phyloP scores from a whole-genome alignment of 164 flowering plant genomes.

The Amborella trichopoda region DNA sequence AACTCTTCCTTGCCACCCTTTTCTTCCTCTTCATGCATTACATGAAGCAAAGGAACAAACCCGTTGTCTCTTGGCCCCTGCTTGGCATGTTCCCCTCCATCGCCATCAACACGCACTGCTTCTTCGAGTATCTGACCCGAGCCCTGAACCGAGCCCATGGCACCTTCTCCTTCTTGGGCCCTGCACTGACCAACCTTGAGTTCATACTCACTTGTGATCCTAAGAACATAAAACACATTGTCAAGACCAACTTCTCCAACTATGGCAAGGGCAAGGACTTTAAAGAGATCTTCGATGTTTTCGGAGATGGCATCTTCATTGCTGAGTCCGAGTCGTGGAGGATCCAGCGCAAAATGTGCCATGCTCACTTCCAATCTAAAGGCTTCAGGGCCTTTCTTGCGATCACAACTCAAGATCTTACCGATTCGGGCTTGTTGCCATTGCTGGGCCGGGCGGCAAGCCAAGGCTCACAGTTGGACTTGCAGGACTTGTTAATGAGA shows the following conservation, averaged over 20 bases:
- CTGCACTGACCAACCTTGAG: constrained; percentile 10
- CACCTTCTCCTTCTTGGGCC: constrained; percentile 16
- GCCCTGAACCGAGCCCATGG: background rate
- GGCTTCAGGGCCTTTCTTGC: constrained; percentile 9
- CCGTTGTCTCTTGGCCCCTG: constrained; percentile 15
- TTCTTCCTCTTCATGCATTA: background rate
- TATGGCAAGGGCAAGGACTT: constrained; percentile 6
- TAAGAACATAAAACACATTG: constrained; percentile 12
- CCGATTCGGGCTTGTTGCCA: constrained; percentile 17
- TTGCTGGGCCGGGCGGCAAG: constrained; percentile 8
- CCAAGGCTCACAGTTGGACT: constrained; percentile 14
- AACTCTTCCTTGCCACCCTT: background rate
- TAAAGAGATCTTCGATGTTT: constrained; percentile 6
- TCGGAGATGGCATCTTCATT: constrained; percentile 19
- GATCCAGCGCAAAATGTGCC: constrained; percentile 5
- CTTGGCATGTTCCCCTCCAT: constrained; percentile 26
- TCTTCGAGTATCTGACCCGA: constrained; percentile 13
- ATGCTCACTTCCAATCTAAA: background rate
- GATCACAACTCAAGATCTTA: constrained; percentile 8
- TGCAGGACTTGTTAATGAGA: constrained; percentile 28
- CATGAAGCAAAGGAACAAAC: background rate
- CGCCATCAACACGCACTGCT: constrained; percentile 3
- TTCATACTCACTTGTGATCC: constrained; percentile 12
- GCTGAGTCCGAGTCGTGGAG: constrained; percentile 11
- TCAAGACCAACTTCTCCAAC: constrained; percentile 10